Evolutionary conservation across 768 basidiomycete genomes (phyloP), one percentile per base, ranked within the genome.

Genomic region (Serendipita vermifera): DNA sequence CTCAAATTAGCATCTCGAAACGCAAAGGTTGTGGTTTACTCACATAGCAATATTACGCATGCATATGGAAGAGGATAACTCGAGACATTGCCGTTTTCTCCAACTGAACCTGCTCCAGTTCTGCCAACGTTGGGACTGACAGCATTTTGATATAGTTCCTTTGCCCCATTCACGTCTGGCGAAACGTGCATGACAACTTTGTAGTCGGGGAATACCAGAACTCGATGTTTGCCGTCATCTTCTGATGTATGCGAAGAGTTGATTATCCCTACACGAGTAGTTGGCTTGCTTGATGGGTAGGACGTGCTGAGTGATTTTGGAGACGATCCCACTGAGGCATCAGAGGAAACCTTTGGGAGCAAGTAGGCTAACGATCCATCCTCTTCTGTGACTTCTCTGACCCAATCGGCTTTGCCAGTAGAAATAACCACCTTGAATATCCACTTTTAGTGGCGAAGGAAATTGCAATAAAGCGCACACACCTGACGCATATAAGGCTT

Each of bases 161-260:
- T 72, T 4, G 91, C 92, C 24, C 86, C 87, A 1, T 76, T 72
- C 13, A 66, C 57, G 0, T 82, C 76, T 32, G 80, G 73, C 22
- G 78, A 77, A 13, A 97, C 81, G 54, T 83, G 82, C 2, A 80
- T 75, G 27, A 93, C 77, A 41, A 91, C 75, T 61, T 82, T 90
- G 73, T 83, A 98, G 69, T 99, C 94, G 4, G 94, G 94, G 62
- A 99, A 80, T 1, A 97, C 78, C 38, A 99, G 74, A 15, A 93
- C 86, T 0, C 86, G 85, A 61, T 93, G 84, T 54, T 74, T 71
- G 48, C 78, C 73, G 33, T 75, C 66, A 56, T 81, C 74, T 54
- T 81, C 76, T n/a, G 78, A 81, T 57, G 73, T 73, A 63, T 90
- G 85, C 63, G 85, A 91, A 24, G 87, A 89, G 63, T 94, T 94